A percentile compares a stretch with the other conserved stretches of the same genome.
Conservation (phyloP, 2,329 filamentous ascomycete genomes). For the Monilinia fructigena region DNA sequence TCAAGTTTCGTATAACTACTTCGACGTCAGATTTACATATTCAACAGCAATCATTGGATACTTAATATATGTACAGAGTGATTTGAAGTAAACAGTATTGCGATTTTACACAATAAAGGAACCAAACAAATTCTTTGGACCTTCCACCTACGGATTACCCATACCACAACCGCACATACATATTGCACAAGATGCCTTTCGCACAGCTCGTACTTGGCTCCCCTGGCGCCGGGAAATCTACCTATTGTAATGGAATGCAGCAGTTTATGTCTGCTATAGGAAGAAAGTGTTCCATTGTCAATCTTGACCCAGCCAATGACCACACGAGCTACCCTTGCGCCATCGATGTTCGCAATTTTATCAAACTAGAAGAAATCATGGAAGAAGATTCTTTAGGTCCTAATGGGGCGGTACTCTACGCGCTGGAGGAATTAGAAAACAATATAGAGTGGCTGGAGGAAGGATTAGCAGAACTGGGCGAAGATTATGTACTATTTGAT, state of each 20-base stretch:
- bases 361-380: constrained; percentile 96
- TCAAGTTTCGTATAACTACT: neutral
- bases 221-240: constrained; percentile 93
- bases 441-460: constrained; percentile 91
- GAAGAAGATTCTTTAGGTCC: constrained; percentile 83
- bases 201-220: constrained; percentile 78
- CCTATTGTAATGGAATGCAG: constrained; percentile 98
- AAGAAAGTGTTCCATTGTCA: constrained; percentile 90
- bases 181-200: constrained; percentile 38
- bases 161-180: neutral
- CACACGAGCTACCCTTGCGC: constrained; percentile 84
- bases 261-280: constrained; percentile 97
- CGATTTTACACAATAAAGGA: neutral
- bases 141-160: neutral
- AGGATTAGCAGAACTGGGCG: constrained; percentile 73
- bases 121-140: neutral
- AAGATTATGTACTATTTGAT: constrained; percentile 94
- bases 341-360: constrained; percentile 83
- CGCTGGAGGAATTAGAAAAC: constrained; percentile 89
- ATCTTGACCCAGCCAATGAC: constrained; percentile 96
- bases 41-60: neutral
- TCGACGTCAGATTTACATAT: neutral
- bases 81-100: neutral
- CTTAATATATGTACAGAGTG: neutral
- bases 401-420: constrained; percentile 89